Conservation (phyloP, 2,329 filamentous ascomycete genomes). For the Hymenoscyphus infarciens region DNA sequence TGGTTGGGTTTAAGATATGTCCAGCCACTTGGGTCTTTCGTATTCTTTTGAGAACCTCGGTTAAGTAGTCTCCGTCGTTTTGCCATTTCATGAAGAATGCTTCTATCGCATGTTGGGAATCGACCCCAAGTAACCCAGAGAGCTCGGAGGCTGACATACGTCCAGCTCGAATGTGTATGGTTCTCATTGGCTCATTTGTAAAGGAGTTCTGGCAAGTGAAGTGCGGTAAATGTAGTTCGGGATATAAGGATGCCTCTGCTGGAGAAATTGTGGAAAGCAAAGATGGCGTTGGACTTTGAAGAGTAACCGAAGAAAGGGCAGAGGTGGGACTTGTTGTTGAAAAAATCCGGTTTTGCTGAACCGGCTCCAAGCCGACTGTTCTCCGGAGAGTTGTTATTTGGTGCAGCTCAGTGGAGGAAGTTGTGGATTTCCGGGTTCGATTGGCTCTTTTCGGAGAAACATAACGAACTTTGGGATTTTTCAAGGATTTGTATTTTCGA, state of each 20-base stretch:
- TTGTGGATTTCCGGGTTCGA: neutral
- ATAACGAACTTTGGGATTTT: neutral
- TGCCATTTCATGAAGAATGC: neutral
- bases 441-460: neutral
- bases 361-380: too few species aligned
- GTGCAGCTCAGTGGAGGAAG: neutral
- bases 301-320: neutral
- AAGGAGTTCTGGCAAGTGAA: neutral
- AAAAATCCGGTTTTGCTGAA: too few species aligned
- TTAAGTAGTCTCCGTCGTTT: neutral
- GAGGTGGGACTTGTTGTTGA: neutral
- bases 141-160: neutral
- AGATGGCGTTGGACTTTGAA: neutral
- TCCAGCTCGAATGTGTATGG: neutral
- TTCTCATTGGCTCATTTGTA: neutral
- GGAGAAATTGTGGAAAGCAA: neutral
- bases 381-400: too few species aligned
- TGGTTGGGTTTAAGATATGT: neutral
- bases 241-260: neutral
- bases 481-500: constrained; percentile 16
- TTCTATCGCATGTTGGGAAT: neutral
- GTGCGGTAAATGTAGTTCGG: neutral
- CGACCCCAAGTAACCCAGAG: neutral
- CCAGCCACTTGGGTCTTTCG: neutral
- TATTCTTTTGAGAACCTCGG: neutral